Base-by-base conservation (phyloP, 805 yeast genomes). In the Tetrapisispora iriomotensis region DNA sequence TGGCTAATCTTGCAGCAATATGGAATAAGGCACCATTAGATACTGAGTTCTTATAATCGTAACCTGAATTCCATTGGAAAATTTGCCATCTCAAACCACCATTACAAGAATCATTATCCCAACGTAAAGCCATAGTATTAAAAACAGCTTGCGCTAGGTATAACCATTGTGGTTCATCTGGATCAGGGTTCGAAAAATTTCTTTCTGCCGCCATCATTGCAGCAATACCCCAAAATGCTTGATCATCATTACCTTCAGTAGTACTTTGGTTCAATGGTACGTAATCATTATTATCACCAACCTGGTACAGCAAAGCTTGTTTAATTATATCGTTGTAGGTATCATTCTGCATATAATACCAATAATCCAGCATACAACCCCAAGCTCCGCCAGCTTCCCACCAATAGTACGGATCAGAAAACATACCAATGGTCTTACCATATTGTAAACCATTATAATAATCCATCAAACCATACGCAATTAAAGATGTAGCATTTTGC, bases 51-150 rank as follows among this genome's bases (percentile, higher is more conserved):
- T 90, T 90, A 63, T 90, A 90, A 60, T 84, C 82, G 59, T 87
- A 90, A 45, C 97, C 98, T 6, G 85, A 71, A 59, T 90, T 90
- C 95, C 95, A 88, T 41, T 79, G 71, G 66, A 80, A 90, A 53
- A 90, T 90, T 67, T 90, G 97, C 97, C 97, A 90, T 62, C 96
- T 71, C 44, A 90, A 65, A 1, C 98, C 97, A 43, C 98, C 97
- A 32, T 70, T 73, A 65, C 98, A 90, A 5, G 56, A 36, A 40
- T 67, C 53, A 3, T 50, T 56, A 60, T 88, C 96, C 98, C 97
- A 90, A 60, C 96, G 74, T 23, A 69, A 64, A 29, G 83, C 78
- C 95, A 90, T 88, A 26, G 94, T 81, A 59, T 88, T 85, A 66
- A 81, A 90, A 13, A 85, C 82, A 3, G 95, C 94, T 63, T 86